A percentile compares a stretch with the other conserved stretches of the same genome.
These are phyloP conservation scores for Triticum dicoccoides DNA, from an alignment of 176 grass and related monocot genomes.

Conservation along the genomic window DNA sequence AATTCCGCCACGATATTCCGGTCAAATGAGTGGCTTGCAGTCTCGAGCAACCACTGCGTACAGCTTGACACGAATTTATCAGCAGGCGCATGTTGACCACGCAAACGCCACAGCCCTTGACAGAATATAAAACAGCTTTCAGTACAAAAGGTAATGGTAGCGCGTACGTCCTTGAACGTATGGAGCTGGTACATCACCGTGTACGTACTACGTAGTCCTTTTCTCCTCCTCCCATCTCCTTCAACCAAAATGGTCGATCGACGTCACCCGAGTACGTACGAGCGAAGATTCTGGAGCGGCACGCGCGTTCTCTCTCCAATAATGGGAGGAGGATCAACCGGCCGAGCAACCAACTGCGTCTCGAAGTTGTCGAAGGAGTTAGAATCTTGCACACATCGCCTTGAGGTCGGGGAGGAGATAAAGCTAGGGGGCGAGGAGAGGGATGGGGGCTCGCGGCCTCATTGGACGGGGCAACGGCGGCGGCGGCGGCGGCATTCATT, in stretches of 20 bases:
- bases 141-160: not conserved
- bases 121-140: not conserved
- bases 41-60: not conserved
- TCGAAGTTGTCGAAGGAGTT: conserved; percentile 36
- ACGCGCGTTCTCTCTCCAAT: conserved; percentile 14
- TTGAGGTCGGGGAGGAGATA: not conserved
- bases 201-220: conserved; percentile 11
- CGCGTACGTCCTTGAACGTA: not conserved
- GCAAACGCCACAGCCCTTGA: not conserved
- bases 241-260: conserved; percentile 12
- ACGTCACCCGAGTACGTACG: conserved; percentile 17
- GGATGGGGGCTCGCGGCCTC: not conserved
- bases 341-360: conserved; percentile 20
- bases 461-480: conserved; percentile 12
- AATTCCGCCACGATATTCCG: not conserved
- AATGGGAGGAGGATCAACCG: conserved; percentile 5
- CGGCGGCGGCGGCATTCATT: conserved; percentile 20
- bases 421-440: not conserved
- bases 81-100: conserved; percentile 16
- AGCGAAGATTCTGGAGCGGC: conserved; percentile 17
- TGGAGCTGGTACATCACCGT: not conserved
- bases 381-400: conserved; percentile 34
- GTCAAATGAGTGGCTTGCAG: not conserved
- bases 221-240: not conserved
- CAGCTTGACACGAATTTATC: not conserved